A percentile compares a stretch with the other conserved stretches of the same genome.
These are phyloP conservation scores for Trypanosoma conorhini DNA, from an alignment of 208 protist genomes.

Conservation along the genomic window DNA sequence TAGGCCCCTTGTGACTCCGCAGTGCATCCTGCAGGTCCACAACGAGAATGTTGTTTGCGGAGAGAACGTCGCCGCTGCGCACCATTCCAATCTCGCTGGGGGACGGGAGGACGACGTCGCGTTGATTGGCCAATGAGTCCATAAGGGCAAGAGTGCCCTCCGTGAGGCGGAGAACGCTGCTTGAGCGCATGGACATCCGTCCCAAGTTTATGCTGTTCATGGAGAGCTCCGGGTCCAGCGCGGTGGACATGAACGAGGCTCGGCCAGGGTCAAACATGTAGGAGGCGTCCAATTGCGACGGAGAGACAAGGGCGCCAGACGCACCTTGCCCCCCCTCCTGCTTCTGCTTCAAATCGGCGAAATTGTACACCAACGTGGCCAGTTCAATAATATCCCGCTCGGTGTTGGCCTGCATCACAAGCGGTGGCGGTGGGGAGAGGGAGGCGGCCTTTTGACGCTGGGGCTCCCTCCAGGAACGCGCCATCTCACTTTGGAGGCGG, in stretches of 20 bases:
- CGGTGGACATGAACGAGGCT: background rate
- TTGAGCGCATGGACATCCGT: slow-evolving; percentile 58
- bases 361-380: slow-evolving; percentile 53
- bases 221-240: background rate
- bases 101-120: slow-evolving; percentile 67
- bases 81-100: slow-evolving; percentile 59
- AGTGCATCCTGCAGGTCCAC: slow-evolving; percentile 78
- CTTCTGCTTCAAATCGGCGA: slow-evolving; percentile 18
- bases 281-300: background rate
- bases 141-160: slow-evolving; percentile 69
- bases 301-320: background rate
- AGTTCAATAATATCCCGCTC: slow-evolving; percentile 66
- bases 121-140: slow-evolving; percentile 62
- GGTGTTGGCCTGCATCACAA: slow-evolving; percentile 44
- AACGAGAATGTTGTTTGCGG: slow-evolving; percentile 73
- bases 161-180: slow-evolving; percentile 54
- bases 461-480: slow-evolving; percentile 18
- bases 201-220: slow-evolving; percentile 36
- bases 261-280: background rate
- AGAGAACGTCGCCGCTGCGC: slow-evolving; percentile 80
- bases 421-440: slow-evolving; percentile 45
- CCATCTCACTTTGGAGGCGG: slow-evolving; percentile 26
- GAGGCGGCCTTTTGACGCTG: background rate
- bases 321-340: background rate
- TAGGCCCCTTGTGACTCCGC: slow-evolving; percentile 51